These are phyloP conservation scores for Nidularia pulvinata DNA, from an alignment of 768 basidiomycete genomes.

Conservation along the genomic window DNA sequence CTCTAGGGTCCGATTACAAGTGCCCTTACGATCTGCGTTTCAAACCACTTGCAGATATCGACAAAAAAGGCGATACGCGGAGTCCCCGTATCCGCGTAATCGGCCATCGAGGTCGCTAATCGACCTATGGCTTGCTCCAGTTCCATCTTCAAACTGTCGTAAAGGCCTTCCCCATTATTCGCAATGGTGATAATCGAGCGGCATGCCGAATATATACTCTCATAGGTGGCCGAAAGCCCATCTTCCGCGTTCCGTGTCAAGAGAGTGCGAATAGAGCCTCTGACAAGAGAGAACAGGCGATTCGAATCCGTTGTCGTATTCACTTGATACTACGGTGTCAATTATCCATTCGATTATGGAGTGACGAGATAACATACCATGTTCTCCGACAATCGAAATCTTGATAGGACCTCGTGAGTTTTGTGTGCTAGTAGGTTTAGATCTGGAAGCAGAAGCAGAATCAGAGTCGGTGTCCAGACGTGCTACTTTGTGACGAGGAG, in stretches of 20 bases:
- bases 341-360: neutral
- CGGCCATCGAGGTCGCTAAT: constrained; percentile 35
- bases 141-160: constrained; percentile 56
- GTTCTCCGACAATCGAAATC: constrained; percentile 44
- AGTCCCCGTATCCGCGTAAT: constrained; percentile 26
- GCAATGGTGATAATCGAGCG: constrained; percentile 51
- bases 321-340: constrained; percentile 5
- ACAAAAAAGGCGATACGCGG: constrained; percentile 64
- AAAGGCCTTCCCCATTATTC: constrained; percentile 56
- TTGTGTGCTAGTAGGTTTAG: constrained; percentile 24
- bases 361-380: constrained; percentile 24
- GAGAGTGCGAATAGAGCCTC: constrained; percentile 34
- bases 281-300: constrained; percentile 24
- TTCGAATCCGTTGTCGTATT: constrained; percentile 11
- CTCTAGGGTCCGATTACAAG: neutral
- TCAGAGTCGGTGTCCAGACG: constrained; percentile 69
- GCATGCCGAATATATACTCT: constrained; percentile 57
- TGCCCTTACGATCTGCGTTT: constrained; percentile 58
- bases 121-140: constrained; percentile 52
- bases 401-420: constrained; percentile 31
- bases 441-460: constrained; percentile 65
- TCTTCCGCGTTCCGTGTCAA: constrained; percentile 33
- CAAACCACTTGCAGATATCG: constrained; percentile 59
- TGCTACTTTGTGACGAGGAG: constrained; percentile 68
- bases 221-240: constrained; percentile 46